Percentiles rank a stretch among this genome's conserved stretches.
Evolutionary conservation across 148 eudicot genomes (phyloP).

Genomic region (Silene uniflora): DNA sequence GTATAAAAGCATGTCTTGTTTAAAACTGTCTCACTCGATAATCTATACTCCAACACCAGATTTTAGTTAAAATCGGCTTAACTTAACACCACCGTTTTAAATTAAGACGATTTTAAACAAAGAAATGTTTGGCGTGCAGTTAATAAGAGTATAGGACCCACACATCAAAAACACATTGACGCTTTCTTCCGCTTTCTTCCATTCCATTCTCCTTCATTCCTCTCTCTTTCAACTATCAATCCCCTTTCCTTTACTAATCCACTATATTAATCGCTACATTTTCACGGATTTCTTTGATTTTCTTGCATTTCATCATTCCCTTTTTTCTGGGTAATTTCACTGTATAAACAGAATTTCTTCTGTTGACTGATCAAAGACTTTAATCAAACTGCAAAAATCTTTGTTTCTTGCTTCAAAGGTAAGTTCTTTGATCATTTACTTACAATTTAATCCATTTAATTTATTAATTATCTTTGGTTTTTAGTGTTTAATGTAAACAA

Average conservation of each 20-base stretch:
- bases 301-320: not conserved
- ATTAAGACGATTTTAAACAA: too few species aligned
- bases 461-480: too few species aligned
- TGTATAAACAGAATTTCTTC: not conserved
- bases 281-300: not conserved
- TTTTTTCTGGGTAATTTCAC: not conserved
- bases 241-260: not conserved
- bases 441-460: not conserved
- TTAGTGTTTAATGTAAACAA: too few species aligned
- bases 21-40: too few species aligned
- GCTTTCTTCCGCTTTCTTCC: constrained; percentile 15
- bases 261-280: not conserved
- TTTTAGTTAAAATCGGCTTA: too few species aligned
- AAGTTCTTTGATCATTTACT: not conserved
- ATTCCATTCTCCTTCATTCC: constrained; percentile 15
- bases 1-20: too few species aligned
- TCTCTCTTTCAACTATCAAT: constrained; percentile 8
- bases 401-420: constrained; percentile 16
- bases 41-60: too few species aligned
- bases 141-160: constrained; percentile 17
- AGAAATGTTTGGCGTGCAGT: not conserved
- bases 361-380: constrained; percentile 28
- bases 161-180: constrained; percentile 8
- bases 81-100: too few species aligned
- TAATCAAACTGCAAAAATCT: constrained; percentile 6